Conservation (phyloP, 2,329 filamentous ascomycete species). For the Orbilia quercus region DNA sequence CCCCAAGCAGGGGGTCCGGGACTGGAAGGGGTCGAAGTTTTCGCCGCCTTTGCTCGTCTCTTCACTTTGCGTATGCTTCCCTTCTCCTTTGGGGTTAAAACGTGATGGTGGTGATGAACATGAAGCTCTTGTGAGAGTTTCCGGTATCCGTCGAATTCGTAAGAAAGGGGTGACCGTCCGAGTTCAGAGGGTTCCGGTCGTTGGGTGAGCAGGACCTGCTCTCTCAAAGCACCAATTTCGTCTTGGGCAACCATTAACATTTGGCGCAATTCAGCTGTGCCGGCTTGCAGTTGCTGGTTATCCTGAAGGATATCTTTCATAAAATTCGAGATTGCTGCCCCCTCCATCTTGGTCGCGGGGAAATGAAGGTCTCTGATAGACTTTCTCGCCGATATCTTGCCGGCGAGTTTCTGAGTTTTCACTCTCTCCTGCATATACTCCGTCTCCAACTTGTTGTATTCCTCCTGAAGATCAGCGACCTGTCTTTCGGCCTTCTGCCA, state of each 20-base stretch:
- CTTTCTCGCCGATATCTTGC: slow-evolving; percentile 70
- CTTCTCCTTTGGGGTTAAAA: slow-evolving; percentile 68
- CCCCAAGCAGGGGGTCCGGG: slow-evolving; percentile 61
- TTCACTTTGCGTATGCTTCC: slow-evolving; percentile 50
- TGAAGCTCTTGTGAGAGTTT: slow-evolving; percentile 79
- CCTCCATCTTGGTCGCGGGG: slow-evolving; percentile 45
- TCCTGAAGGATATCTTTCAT: slow-evolving; percentile 95
- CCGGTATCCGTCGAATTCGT: slow-evolving; percentile 52
- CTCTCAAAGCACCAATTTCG: slow-evolving; percentile 86
- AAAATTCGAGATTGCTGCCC: slow-evolving; percentile 72
- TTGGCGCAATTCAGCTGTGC: slow-evolving; percentile 89
- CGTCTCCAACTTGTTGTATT: slow-evolving; percentile 87
- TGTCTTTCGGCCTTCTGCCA: slow-evolving; percentile 87
- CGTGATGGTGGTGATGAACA: slow-evolving; percentile 94
- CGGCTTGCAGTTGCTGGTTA: slow-evolving; percentile 91
- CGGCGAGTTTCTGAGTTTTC: slow-evolving; percentile 67
- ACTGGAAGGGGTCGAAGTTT: slow-evolving; percentile 70
- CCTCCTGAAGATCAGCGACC: slow-evolving; percentile 81
- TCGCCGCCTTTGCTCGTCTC: slow-evolving; percentile 73
- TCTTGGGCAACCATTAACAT: slow-evolving; percentile 92
- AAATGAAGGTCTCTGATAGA: slow-evolving; percentile 48
- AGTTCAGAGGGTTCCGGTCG: slow-evolving; percentile 71
- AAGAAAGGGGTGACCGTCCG: slow-evolving; percentile 59
- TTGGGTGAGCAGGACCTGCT: slow-evolving; percentile 83
- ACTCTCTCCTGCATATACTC: slow-evolving; percentile 66